Evolutionary conservation across 345 rosid genomes (phyloP), one percentile per base, ranked within the genome.

Genomic region (Corymbia maculata): DNA sequence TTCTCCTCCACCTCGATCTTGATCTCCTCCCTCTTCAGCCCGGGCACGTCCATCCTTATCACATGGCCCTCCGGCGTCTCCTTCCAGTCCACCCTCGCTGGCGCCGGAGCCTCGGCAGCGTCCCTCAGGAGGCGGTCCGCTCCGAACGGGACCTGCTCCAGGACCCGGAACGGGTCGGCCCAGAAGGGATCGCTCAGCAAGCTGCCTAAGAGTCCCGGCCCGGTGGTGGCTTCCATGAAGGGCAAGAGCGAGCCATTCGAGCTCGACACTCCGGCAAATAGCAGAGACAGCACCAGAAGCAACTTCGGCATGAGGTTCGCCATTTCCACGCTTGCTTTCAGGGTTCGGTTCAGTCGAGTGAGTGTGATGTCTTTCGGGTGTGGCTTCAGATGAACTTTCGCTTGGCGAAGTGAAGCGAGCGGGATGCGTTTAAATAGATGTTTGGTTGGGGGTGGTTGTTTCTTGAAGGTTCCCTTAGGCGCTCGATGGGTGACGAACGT

Each of bases 41-140:
- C 99, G 0, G 99, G 98, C 0, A 97, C 94, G 51, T 97, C 98
- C 16, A 97, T 89, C 93, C 52, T 91, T 21, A 97, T 94, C 47
- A 91, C 88, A 53, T 97, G 98, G 36, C 94, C 92, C n/a, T 94
- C 94, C 4, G 94, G 92, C 4, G 98, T 97, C 89, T 97, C 99
- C 86, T 96, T 96, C 99, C 99, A 95, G 93, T 97, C 98, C 13
- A 95, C 99, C 87, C 94, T 93, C 0, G 95, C 94, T 1, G 94
- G 95, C 4, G 94, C 91, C 8, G 91, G 89, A 17, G 91, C 91
- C 91, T 91, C n/a, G 30, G 85, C 89, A 45, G 92, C 93, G 15
- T 92, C 97, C 47, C 92, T 92, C 28, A 75, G 49, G 26, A 75
- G 28, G 49, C 4, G 49, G 55, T 94, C 95, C 0, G 93, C 79